Evolutionary conservation across 2,329 filamentous ascomycete species (phyloP), one percentile per base, ranked within the genome.

Genomic region (Botryosphaeria dothidea): DNA sequence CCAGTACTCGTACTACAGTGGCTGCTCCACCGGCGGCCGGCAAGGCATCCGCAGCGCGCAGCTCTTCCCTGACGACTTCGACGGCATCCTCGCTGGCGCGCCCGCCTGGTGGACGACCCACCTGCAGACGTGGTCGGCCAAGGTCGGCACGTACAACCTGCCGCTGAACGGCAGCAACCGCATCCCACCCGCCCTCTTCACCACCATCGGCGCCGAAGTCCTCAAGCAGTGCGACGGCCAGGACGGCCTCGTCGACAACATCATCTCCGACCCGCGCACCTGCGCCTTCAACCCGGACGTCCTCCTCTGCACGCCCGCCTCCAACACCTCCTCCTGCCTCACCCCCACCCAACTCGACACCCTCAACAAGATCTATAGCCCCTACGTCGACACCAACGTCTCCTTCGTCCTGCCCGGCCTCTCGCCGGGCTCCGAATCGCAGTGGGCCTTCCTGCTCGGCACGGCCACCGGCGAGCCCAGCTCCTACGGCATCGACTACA

Each of bases 21-120:
- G 86, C 7, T 88, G 86, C 69, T 88, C 85, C 0, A 83, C 84
- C 0, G 87, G 87, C 6, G 86, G 87, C 0, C 78, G 86, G 0
- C 84, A 88, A 75, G 86, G 85, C 3, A 75, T 86, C 36, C 84
- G 84, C 62, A 80, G 82, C 6, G 81, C 84, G 0, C 81, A 88
- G 68, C 70, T 75, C 15, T 87, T 81, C 66, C 85, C 86, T 0
- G 76, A 82, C 0, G 85, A 87, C 66, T 87, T 88, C 64, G 84
- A 88, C 68, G 86, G 86, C 21, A 78, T 85, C 9, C 70, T 88
- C 1, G 81, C 84, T 15, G 84, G 84, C 8, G 83, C 80, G 4
- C 76, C 81, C 9, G 79, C 83, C 0, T 85, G 83, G 82, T 85
- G 82, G 76, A 83, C 78, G 0, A 79, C 73, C 45, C 81, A 84